phyloP scores from a whole-genome alignment of 116 monocot species.

The Zostera marina region DNA sequence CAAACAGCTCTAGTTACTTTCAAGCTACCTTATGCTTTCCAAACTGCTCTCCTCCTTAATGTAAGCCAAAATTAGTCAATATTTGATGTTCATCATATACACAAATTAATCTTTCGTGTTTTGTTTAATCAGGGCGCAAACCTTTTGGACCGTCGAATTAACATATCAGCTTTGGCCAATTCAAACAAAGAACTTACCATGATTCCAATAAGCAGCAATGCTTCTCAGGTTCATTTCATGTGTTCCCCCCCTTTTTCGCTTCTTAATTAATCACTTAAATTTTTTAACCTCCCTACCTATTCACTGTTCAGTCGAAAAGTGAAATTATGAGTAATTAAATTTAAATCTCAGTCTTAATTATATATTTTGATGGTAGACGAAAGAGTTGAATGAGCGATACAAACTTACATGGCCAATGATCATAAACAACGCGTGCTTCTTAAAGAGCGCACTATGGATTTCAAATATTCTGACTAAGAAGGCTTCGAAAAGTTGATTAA shows the following conservation, averaged over 20 bases:
- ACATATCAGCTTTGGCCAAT: conserved; percentile 8
- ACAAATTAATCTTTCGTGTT: not conserved
- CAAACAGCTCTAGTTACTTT: conserved; percentile 42
- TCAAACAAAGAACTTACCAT: not conserved
- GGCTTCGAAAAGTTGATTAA: no score
- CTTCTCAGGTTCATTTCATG: not conserved
- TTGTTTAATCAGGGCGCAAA: conserved; percentile 16
- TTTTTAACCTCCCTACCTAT: no score
- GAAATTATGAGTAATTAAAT: not conserved
- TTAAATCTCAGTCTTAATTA: no score
- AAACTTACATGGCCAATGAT: not conserved
- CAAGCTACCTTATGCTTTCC: conserved; percentile 38
- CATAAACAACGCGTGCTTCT: no score
- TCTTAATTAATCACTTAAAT: no score
- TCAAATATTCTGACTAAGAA: no score
- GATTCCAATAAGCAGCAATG: not conserved
- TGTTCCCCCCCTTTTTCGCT: not conserved
- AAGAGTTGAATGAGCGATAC: conserved; percentile 1
- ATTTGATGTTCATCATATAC: no score
- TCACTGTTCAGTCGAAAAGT: not conserved
- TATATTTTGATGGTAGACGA: no score
- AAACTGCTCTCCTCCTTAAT: conserved; percentile 53
- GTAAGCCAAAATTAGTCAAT: conserved; percentile 14
- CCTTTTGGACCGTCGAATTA: conserved; percentile 23
- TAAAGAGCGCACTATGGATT: no score